Evolutionary conservation across 192 early-diverging fungal species (phyloP).

Genomic region (Phlyctochytrium bullatum): DNA sequence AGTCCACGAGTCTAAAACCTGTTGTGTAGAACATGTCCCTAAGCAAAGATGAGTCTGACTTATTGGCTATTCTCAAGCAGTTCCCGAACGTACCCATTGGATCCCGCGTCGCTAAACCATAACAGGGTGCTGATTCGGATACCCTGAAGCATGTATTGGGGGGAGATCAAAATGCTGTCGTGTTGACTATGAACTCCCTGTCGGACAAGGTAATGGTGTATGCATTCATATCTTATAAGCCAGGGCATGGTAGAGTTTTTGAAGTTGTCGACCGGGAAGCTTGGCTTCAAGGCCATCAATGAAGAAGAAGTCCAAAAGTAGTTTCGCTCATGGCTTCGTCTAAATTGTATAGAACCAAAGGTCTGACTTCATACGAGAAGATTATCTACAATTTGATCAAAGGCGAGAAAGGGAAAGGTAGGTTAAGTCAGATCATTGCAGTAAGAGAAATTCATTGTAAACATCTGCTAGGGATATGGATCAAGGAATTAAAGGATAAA

Average conservation of each 20-base stretch:
- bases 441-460: background rate
- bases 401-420: slow-evolving; percentile 74
- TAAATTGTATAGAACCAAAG: slow-evolving; percentile 31
- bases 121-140: background rate
- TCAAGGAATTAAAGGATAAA: slow-evolving; percentile 73
- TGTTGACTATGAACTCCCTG: background rate
- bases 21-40: too few relatives aligned
- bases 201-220: background rate
- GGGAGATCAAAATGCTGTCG: background rate
- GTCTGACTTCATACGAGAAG: slow-evolving; percentile 67
- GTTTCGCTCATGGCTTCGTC: background rate
- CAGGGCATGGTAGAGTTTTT: background rate
- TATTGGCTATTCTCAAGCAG: too few relatives aligned
- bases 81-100: too few relatives aligned
- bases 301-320: slow-evolving; percentile 38
- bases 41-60: too few relatives aligned
- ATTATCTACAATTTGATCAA: slow-evolving; percentile 83
- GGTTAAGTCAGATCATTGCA: background rate
- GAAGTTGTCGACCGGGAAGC: slow-evolving; percentile 7
- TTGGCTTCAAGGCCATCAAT: slow-evolving; percentile 41
- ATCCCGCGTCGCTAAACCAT: too few relatives aligned
- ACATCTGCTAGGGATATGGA: slow-evolving; percentile 63
- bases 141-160: background rate
- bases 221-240: too few relatives aligned
- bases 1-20: too few relatives aligned